Base-by-base conservation (phyloP, 768 basidiomycete genomes). In the Guyanaporus albipodus region DNA sequence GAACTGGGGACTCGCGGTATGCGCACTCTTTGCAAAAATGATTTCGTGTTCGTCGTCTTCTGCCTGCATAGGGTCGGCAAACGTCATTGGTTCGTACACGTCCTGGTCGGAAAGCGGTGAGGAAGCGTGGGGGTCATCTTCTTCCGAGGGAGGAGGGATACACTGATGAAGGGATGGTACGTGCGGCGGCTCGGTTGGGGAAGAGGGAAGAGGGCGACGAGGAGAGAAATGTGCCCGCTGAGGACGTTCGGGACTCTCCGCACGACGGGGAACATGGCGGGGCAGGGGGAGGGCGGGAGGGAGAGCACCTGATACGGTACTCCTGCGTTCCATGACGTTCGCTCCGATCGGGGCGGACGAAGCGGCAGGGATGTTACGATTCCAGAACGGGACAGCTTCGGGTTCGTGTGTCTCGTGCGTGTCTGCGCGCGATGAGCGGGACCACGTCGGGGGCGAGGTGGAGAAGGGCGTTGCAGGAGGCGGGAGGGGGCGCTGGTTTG, bases 301-400 rank as follows among this genome's bases (percentile, higher is more conserved):
- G 3, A 26, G 28, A 36, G 31, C 33, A 4, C 53, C 52, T 0
- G 66, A 64, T 15, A 67, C 59, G 4, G 59, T 67, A 49, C 57
- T 62, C 39, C 61, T 55, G 38, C 59, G 58, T 19, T 58, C 64
- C 34, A 55, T 60, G 15, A 49, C 42, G 43, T 46, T 45, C 4
- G 40, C 2, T 26, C 50, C 47, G 46, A 49, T 49, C 17, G 10
- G 22, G 17, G 36, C 51, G 23, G 56, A 27, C 49, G 65, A 29
- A 49, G 63, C 27, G 46, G 57, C 12, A 61, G 56, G 53, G 1
- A 68, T 49, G 21, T 56, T 64, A 23, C 72, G 72, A 57, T 73
- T 73, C 75, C 74, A 76, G 11, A 70, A 54, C 3, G 77, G 75
- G 9, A 70, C 63, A 42, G 71, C 68, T 24, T 66, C 72, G 26